phyloP scores from a whole-genome alignment of 179 eudicot genomes.

The Camellia oleifera region DNA sequence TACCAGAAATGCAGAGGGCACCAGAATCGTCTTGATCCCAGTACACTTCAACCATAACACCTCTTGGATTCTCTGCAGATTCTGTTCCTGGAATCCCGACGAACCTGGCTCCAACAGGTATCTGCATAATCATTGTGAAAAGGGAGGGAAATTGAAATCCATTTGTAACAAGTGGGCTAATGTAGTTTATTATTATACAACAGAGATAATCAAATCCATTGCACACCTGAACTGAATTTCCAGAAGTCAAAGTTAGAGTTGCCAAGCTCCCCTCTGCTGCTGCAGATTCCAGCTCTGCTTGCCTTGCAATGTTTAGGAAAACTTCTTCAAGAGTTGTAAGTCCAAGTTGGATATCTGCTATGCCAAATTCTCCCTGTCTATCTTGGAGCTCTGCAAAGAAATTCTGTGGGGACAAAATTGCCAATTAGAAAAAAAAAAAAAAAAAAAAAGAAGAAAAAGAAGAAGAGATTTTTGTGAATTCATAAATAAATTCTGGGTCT shows the following conservation, averaged over 20 bases:
- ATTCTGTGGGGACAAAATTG: slow-evolving; percentile 30
- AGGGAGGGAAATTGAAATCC: not conserved
- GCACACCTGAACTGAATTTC: slow-evolving; percentile 59
- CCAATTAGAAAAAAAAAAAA: not conserved
- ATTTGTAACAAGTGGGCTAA: not conserved
- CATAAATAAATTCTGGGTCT: not conserved
- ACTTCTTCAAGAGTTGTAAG: slow-evolving; percentile 92
- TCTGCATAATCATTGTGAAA: slow-evolving; percentile 33
- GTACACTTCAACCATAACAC: slow-evolving; percentile 76
- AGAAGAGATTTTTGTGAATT: not conserved
- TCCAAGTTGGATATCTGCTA: slow-evolving; percentile 82
- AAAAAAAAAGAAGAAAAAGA: not conserved
- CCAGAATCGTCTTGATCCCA: slow-evolving; percentile 93
- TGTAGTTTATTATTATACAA: not conserved
- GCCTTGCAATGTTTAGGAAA: slow-evolving; percentile 72
- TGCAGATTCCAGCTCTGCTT: slow-evolving; percentile 83
- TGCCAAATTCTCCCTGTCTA: slow-evolving; percentile 61
- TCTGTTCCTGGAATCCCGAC: slow-evolving; percentile 75
- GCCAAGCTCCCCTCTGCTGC: slow-evolving; percentile 69
- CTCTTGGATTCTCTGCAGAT: slow-evolving; percentile 55
- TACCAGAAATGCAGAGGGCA: slow-evolving; percentile 71
- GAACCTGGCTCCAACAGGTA: slow-evolving; percentile 73
- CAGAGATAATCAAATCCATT: not conserved
- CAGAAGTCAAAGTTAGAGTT: slow-evolving; percentile 60
- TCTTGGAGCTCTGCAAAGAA: slow-evolving; percentile 83